phyloP scores from a whole-genome alignment of 225 moss, liverwort and hornwort genomes.

The Straminergon stramineum region DNA sequence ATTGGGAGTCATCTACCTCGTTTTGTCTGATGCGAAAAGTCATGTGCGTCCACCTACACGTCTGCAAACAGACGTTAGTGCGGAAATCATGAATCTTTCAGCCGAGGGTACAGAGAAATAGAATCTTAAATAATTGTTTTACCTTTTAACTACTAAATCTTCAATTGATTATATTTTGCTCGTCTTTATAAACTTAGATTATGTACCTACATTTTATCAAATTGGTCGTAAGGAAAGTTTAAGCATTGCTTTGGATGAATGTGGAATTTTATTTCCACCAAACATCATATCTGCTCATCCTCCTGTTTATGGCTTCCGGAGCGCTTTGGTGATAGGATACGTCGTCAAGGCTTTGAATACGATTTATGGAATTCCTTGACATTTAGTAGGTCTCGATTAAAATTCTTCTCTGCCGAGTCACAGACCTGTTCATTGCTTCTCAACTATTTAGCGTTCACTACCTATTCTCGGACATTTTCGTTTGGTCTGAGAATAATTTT shows the following conservation, averaged over 20 bases:
- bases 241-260: too few relatives aligned
- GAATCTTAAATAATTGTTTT: not conserved
- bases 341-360: rapidly evolving
- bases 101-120: too few relatives aligned
- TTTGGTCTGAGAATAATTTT: not conserved
- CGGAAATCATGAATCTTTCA: not conserved
- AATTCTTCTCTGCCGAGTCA: too few relatives aligned
- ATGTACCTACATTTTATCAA: too few relatives aligned
- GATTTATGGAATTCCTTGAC: not conserved
- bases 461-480: too few relatives aligned
- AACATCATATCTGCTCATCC: not conserved
- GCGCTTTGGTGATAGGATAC: not conserved
- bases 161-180: rapidly evolving
- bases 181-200: too few relatives aligned
- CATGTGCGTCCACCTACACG: not conserved
- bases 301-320: not conserved
- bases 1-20: not conserved
- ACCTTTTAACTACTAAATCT: too few relatives aligned
- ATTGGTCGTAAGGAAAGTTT: not conserved
- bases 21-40: not conserved
- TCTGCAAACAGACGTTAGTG: not conserved
- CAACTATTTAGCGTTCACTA: too few relatives aligned
- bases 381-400: too few relatives aligned
- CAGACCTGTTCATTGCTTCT: rapidly evolving
- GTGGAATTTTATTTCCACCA: not conserved